Base-by-base conservation (phyloP, 768 basidiomycete genomes). In the Cyclocybe aegerita region DNA sequence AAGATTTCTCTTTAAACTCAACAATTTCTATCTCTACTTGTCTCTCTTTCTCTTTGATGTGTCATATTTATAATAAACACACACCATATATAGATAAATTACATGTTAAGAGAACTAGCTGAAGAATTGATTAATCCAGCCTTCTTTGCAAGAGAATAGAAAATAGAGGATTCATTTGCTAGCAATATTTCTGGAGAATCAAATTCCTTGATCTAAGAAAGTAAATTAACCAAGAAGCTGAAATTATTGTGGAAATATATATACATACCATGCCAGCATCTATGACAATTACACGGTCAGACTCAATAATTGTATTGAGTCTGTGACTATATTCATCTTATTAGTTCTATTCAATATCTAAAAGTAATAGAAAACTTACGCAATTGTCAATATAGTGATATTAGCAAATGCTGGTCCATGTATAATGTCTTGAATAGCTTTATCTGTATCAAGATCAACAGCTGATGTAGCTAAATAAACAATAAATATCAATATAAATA, bases 401-500 rank as follows among this genome's bases (percentile, higher is more conserved):
- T 86, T 70, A 2, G 76, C 69, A 62, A 95, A 96, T 30, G 86
- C 79, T 4, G 85, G 79, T 6, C 93, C 90, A 23, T 83, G 79
- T 40, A 96, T 88, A 54, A 93, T 93, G 9, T 85, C 83, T 71
- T 97, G 93, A 55, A 95, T 90, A 29, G 88, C 88, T 50, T 79
- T 79, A 63, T 96, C 93, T 7, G 93, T 95, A 62, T 95, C 91
- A 32, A 94, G 72, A 66, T 95, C 93, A 43, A 95, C 91, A 14
- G 92, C 91, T 34, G 86, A 90, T 4, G 92, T 95, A 2, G 92
- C 90, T 88, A 54, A 53, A 43, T 54, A 42, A 30, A 46, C 14
- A 41, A 12, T 3, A 48, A 54, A 38, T 49, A 58, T 35, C 29
- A 41, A 39, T 9, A 43, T 37, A 16, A 17, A 39, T n/a, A 40